Conservation (phyloP, 2,329 filamentous ascomycete species). For the Botrytis pseudocinerea region DNA sequence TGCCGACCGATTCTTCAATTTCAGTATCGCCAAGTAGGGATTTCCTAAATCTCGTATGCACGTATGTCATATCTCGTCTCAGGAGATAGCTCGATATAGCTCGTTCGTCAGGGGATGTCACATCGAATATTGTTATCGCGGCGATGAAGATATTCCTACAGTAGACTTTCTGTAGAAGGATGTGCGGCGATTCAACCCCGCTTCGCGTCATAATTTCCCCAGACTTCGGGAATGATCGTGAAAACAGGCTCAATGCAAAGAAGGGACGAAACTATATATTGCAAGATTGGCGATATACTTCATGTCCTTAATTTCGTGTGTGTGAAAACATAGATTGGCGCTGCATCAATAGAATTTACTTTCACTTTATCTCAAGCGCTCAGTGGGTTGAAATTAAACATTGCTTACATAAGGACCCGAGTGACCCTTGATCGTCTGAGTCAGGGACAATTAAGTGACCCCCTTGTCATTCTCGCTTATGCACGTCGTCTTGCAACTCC, state of each 20-base stretch:
- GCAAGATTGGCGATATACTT: slow-evolving; percentile 14
- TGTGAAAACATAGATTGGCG: background rate
- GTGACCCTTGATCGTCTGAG: slow-evolving; percentile 5
- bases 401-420: slow-evolving; percentile 19
- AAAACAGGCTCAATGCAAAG: slow-evolving; percentile 15
- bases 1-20: background rate
- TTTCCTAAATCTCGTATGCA: background rate
- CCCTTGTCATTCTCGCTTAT: slow-evolving; percentile 20
- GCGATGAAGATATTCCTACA: background rate
- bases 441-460: background rate
- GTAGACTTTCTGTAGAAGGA: background rate
- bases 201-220: slow-evolving; percentile 22
- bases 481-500: slow-evolving; percentile 21
- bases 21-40: background rate
- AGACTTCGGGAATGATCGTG: slow-evolving; percentile 16
- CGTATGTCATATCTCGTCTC: background rate
- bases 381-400: background rate
- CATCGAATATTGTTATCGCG: slow-evolving; percentile 6
- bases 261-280: background rate
- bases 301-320: background rate
- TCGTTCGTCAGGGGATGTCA: too few relatives aligned
- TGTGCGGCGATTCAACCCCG: slow-evolving; percentile 3
- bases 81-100: background rate
- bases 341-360: background rate
- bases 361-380: background rate